These are phyloP conservation scores for Plasmodium falciparum DNA, from an alignment of 169 alveolate species.

Conservation along the genomic window DNA sequence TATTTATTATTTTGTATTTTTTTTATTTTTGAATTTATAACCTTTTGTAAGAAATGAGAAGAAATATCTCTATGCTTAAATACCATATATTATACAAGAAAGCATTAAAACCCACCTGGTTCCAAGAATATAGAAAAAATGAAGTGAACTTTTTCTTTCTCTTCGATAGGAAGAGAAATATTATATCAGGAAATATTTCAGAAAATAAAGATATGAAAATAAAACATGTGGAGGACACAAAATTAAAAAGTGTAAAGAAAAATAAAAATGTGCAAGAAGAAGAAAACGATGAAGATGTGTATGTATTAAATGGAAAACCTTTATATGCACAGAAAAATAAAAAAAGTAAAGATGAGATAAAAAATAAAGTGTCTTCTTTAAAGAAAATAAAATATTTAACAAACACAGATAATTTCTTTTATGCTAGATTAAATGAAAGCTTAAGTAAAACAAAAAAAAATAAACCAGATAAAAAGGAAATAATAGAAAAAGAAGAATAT, in stretches of 20 bases:
- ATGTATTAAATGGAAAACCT: conserved; percentile 63
- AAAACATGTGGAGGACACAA: conserved; percentile 20
- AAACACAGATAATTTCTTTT: conserved; percentile 11
- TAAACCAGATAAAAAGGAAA: conserved; percentile 7
- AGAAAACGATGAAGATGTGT: conserved; percentile 37
- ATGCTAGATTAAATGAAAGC: conserved; percentile 26
- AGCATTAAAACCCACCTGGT: neutral
- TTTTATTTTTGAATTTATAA: too few relatives aligned
- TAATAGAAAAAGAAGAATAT: neutral
- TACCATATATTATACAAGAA: too few relatives aligned
- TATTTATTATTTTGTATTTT: too few relatives aligned
- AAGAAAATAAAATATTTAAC: conserved; percentile 23
- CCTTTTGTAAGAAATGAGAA: too few relatives aligned
- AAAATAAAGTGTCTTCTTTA: conserved; percentile 10
- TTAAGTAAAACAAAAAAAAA: conserved; percentile 10
- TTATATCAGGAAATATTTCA: conserved; percentile 20
- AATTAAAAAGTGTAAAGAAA: conserved; percentile 52
- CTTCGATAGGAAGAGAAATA: conserved; percentile 6
- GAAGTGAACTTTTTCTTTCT: neutral
- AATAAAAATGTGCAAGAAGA: conserved; percentile 38
- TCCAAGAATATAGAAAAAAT: neutral
- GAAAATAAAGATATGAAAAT: conserved; percentile 46
- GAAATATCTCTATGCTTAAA: too few relatives aligned
- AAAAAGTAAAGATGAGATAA: conserved; percentile 39
- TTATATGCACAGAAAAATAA: conserved; percentile 54